Evolutionary conservation across 257 asterid species (phyloP).

Genomic region (Capsicum baccatum): DNA sequence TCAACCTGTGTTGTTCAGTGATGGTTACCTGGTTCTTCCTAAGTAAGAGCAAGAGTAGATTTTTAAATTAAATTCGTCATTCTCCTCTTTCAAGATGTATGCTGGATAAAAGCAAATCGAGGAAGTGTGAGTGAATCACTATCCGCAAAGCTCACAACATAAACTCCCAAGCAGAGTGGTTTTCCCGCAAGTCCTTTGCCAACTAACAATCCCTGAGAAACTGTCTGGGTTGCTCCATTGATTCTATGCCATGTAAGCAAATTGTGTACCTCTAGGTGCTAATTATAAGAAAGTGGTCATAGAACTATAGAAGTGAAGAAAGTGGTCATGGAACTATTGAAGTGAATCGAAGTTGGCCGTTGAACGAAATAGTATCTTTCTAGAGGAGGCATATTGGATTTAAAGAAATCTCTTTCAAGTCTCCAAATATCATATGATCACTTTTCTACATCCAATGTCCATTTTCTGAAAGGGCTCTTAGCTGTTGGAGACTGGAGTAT

Average conservation of each 20-base stretch:
- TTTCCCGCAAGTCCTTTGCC: neutral
- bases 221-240: constrained; percentile 7
- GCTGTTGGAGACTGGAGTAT: constrained; percentile 5
- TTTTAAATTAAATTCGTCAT: neutral
- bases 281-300: neutral
- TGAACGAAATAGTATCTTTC: constrained; percentile 3
- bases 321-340: constrained; percentile 1
- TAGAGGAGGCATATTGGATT: constrained; percentile 1
- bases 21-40: neutral
- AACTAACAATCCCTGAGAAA: neutral
- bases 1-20: neutral
- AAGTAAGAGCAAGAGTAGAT: neutral
- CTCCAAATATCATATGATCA: neutral
- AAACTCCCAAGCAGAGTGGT: constrained; percentile 8
- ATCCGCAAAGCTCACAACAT: neutral
- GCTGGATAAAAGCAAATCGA: constrained; percentile 9
- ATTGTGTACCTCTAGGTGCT: neutral
- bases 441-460: constrained; percentile 17
- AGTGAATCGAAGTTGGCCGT: neutral
- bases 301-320: constrained; percentile 9
- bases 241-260: neutral
- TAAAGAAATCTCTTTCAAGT: constrained; percentile 18
- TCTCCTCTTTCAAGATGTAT: constrained; percentile 10
- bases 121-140: constrained; percentile 11
- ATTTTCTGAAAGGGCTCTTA: neutral